These are phyloP conservation scores for Penicillium cosmopolitanum DNA, from an alignment of 495 filamentous ascomycete species.

Conservation along the genomic window DNA sequence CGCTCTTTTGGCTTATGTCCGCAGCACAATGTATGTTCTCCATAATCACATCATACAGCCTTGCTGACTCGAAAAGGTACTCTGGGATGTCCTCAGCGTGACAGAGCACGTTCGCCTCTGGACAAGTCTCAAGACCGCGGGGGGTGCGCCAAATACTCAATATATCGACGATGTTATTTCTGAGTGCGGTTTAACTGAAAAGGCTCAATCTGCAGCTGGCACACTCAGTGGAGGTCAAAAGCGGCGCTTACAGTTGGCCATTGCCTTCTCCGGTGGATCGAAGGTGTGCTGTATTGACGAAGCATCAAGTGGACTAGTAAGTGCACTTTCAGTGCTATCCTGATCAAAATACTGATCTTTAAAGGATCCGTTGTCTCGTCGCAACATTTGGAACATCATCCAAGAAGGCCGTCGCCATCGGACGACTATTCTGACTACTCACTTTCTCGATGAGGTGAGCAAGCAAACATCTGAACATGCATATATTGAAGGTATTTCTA, in stretches of 20 bases:
- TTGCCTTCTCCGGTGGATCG: conserved; percentile 89
- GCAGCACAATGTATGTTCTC: conserved; percentile 70
- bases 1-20: conserved; percentile 86
- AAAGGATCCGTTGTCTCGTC: conserved; percentile 70
- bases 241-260: conserved; percentile 86
- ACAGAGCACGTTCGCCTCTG: conserved; percentile 80
- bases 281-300: conserved; percentile 88
- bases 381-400: conserved; percentile 91
- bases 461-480: not conserved
- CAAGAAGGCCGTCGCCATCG: conserved; percentile 75
- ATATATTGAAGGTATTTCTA: not conserved
- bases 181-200: conserved; percentile 70
- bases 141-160: conserved; percentile 52
- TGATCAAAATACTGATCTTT: not conserved
- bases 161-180: conserved; percentile 61
- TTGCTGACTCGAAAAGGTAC: conserved; percentile 35
- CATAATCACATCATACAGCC: not conserved
- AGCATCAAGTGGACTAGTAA: conserved; percentile 70
- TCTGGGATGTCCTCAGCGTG: conserved; percentile 84
- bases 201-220: conserved; percentile 64
- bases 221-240: conserved; percentile 88
- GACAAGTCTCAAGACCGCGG: conserved; percentile 71
- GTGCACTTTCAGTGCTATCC: not conserved
- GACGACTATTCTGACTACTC: conserved; percentile 84
- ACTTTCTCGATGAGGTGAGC: conserved; percentile 81